phyloP scores from a whole-genome alignment of 1,284 basidiomycete genomes.

The Ustilago curta region DNA sequence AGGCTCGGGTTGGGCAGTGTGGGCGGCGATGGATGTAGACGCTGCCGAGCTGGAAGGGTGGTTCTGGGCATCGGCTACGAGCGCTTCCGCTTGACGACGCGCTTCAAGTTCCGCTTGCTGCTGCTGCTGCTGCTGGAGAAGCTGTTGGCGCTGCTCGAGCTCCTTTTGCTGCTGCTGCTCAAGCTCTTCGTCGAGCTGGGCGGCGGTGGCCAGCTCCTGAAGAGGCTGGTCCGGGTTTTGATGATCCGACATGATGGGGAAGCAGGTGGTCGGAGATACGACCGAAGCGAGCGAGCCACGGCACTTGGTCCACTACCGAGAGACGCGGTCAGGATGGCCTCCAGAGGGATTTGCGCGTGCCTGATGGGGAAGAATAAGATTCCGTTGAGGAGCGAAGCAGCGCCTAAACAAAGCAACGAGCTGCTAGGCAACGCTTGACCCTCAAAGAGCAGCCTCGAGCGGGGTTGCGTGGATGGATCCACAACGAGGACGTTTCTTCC shows the following conservation, averaged over 20 bases:
- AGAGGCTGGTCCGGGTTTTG: slow-evolving; percentile 48
- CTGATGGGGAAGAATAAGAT: background rate
- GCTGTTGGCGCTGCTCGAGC: slow-evolving; percentile 42
- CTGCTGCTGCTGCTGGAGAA: slow-evolving; percentile 26
- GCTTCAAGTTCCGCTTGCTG: slow-evolving; percentile 35
- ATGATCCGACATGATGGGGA: slow-evolving; percentile 40
- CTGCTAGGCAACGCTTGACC: background rate
- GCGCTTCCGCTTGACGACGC: slow-evolving; percentile 27
- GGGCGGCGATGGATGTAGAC: slow-evolving; percentile 5
- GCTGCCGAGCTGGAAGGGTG: slow-evolving; percentile 20
- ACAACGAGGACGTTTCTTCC: slow-evolving; percentile 1
- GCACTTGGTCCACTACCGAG: background rate
- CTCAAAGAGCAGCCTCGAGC: background rate
- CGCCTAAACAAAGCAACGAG: background rate
- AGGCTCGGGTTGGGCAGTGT: slow-evolving; percentile 1
- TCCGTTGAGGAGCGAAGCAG: background rate
- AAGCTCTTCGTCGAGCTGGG: slow-evolving; percentile 49
- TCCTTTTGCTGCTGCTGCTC: slow-evolving; percentile 49
- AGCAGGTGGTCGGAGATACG: background rate
- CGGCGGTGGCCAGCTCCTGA: slow-evolving; percentile 52
- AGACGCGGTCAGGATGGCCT: background rate
- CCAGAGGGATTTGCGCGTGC: background rate
- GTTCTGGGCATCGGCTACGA: slow-evolving; percentile 16
- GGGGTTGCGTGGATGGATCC: background rate
- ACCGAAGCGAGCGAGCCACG: background rate